Evolutionary conservation across 306 rosid genomes (phyloP).

Genomic region (Gleditsia sinensis): DNA sequence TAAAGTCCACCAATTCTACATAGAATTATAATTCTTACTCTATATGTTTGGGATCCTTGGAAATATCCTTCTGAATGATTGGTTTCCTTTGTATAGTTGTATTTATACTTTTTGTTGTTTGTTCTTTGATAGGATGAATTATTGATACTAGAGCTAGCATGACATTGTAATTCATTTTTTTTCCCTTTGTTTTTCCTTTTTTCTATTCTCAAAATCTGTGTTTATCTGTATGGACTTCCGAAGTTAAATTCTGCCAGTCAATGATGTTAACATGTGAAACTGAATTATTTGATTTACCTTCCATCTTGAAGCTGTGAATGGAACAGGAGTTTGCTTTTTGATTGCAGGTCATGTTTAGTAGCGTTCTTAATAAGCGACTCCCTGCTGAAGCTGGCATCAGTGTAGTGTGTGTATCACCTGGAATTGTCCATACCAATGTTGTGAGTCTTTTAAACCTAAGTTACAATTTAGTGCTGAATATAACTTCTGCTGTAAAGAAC

Average conservation of each 20-base stretch:
- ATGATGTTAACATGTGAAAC: constrained; percentile 28
- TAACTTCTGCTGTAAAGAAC: not conserved
- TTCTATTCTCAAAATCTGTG: not conserved
- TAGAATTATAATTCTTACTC: not conserved
- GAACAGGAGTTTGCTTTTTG: constrained; percentile 23
- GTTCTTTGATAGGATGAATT: constrained; percentile 15
- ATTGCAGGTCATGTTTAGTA: constrained; percentile 92
- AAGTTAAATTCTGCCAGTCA: constrained; percentile 8
- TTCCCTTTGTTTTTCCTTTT: not conserved
- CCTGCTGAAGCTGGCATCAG: constrained; percentile 85
- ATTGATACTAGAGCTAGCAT: constrained; percentile 11
- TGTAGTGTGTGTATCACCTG: constrained; percentile 89
- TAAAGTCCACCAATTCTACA: not conserved
- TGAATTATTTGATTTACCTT: constrained; percentile 30
- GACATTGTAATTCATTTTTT: not conserved
- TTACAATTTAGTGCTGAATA: not conserved
- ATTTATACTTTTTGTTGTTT: not conserved
- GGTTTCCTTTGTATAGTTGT: not conserved
- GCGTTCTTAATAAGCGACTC: constrained; percentile 79
- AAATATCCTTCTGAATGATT: not conserved
- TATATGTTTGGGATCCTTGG: not conserved
- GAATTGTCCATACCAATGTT: constrained; percentile 94
- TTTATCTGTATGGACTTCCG: constrained; percentile 6
- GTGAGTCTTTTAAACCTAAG: constrained; percentile 54
- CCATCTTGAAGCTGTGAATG: constrained; percentile 25